Evolutionary conservation across 495 filamentous ascomycete species (phyloP).

Genomic region (Ascodesmis nigricans): DNA sequence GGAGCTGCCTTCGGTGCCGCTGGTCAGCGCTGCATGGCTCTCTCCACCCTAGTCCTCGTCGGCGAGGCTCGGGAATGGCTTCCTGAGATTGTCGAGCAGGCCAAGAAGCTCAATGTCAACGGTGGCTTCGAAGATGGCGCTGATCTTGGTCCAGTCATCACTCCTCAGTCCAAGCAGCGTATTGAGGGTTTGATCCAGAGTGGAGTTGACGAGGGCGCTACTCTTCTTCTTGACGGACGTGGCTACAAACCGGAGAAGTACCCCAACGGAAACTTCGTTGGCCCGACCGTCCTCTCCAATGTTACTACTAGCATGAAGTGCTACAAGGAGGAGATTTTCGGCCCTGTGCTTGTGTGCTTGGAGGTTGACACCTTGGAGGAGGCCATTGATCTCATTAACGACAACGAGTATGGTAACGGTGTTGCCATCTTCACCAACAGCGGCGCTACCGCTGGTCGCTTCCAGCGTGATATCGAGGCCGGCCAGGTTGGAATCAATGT

Average conservation of each 20-base stretch:
- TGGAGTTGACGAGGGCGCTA: slow-evolving; percentile 83
- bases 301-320: slow-evolving; percentile 82
- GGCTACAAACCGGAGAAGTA: slow-evolving; percentile 76
- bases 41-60: slow-evolving; percentile 83
- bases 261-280: slow-evolving; percentile 88
- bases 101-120: slow-evolving; percentile 73
- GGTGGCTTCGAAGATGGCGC: slow-evolving; percentile 88
- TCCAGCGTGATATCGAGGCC: slow-evolving; percentile 45
- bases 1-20: slow-evolving; percentile 94
- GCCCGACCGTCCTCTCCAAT: slow-evolving; percentile 82
- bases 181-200: slow-evolving; percentile 76
- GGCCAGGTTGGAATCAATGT: slow-evolving; percentile 68
- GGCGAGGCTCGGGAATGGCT: slow-evolving; percentile 90
- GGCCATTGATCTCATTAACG: slow-evolving; percentile 40
- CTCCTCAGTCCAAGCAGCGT: slow-evolving; percentile 69
- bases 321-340: slow-evolving; percentile 95
- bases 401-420: slow-evolving; percentile 45
- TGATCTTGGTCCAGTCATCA: slow-evolving; percentile 92
- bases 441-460: slow-evolving; percentile 37
- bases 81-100: slow-evolving; percentile 70
- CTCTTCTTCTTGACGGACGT: slow-evolving; percentile 80
- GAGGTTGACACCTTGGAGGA: slow-evolving; percentile 70
- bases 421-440: slow-evolving; percentile 41
- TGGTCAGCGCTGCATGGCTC: slow-evolving; percentile 93
- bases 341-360: slow-evolving; percentile 73